Percentiles rank a stretch among this genome's conserved stretches.
Evolutionary conservation across 495 filamentous ascomycete species (phyloP).

Genomic region (Aspergillus kassunensis): DNA sequence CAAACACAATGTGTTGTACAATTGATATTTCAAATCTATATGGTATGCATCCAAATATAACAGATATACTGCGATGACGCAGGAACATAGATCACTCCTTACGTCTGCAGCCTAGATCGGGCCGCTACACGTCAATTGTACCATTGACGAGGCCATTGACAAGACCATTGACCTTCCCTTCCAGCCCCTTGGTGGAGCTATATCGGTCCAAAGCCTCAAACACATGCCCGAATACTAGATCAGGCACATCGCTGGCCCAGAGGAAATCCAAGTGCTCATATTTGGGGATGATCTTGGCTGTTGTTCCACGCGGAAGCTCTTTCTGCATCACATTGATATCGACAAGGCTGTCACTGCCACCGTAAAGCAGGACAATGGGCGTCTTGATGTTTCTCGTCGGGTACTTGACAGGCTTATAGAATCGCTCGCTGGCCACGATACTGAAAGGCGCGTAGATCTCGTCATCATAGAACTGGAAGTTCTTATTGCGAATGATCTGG

Average conservation of each 20-base stretch:
- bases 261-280: constrained; percentile 97
- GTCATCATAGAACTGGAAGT: constrained; percentile 98
- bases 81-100: constrained; percentile 1
- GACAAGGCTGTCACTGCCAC: constrained; percentile 90
- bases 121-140: constrained; percentile 10
- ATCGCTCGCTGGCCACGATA: constrained; percentile 53
- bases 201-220: constrained; percentile 79
- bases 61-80: constrained; percentile 1
- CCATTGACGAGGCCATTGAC: constrained; percentile 13
- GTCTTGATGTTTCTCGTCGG: constrained; percentile 96
- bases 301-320: constrained; percentile 77
- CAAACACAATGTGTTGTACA: constrained; percentile 3
- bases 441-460: constrained; percentile 68
- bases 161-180: neutral
- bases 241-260: constrained; percentile 84
- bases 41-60: neutral
- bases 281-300: constrained; percentile 77
- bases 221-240: constrained; percentile 84
- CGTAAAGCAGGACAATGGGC: constrained; percentile 88
- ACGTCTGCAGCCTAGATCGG: constrained; percentile 5
- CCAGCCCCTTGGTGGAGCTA: constrained; percentile 8
- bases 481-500: constrained; percentile 92
- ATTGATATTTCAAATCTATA: neutral
- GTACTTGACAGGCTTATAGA: constrained; percentile 91
- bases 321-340: constrained; percentile 89